Base-by-base conservation (phyloP, 768 basidiomycete genomes). In the Lyophyllum shimeji region DNA sequence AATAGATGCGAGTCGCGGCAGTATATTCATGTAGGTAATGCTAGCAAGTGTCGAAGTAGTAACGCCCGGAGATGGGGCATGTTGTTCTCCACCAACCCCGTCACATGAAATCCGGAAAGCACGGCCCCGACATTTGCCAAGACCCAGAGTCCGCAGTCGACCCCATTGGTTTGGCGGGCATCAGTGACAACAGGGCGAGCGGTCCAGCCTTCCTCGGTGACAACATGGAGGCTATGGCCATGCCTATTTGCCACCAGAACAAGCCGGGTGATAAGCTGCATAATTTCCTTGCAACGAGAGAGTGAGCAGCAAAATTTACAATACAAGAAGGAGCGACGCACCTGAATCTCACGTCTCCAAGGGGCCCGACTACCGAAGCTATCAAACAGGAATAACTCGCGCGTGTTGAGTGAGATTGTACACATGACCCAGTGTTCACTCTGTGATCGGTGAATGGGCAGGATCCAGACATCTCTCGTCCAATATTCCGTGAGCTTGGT, bases 361-460 rank as follows among this genome's bases (percentile, higher is more conserved):
- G 55, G 20, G 0, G 13, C 18, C 1, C 21, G 1, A 2, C 39
- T 34, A 5, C 53, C 64, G 6, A 76, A 55, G 42, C 73, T 76
- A 50, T 76, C 73, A 49, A 72, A 74, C 0, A 76, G 46, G 20
- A 59, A 53, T 0, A 74, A 20, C 21, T 64, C 46, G 1, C 57
- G 52, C 7, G 23, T 9, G 0, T 4, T 8, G 2, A 65, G 51
- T 23, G 57, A 51, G 0, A 66, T 60, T 7, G 59, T 60, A 52
- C 68, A 69, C 29, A 74, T 53, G 0, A 75, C 70, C 70, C 71
- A 77, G 59, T 77, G 74, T 7, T 2, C n/a, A 12, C 2, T 1
- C 0, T 42, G n/a, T n/a, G n/a, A 57, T 0, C 65, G 53, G 46
- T 77, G 74, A 17, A 77, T 71, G 0, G 74, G 76, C 7, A 78